Evolutionary conservation across 768 basidiomycete species (phyloP).

Genomic region (Pulveroboletus sp.): DNA sequence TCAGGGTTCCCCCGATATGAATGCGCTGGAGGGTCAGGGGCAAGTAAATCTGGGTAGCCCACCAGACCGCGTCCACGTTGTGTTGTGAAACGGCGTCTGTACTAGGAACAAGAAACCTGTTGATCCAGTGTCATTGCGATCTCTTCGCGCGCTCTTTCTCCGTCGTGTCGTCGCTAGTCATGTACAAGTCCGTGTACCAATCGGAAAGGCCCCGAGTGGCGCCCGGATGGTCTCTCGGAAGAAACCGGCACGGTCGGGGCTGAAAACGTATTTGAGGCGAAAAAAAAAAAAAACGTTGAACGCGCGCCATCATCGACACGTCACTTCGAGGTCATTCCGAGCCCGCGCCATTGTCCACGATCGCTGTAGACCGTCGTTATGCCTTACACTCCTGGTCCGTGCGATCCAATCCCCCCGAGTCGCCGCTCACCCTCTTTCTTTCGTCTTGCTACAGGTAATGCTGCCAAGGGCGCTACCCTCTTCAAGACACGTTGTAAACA

Average conservation of each 20-base stretch:
- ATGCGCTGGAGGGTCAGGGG: conserved; percentile 2
- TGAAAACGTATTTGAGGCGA: conserved; percentile 13
- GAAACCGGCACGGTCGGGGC: conserved; percentile 30
- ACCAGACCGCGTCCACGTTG: not conserved
- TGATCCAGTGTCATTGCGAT: no score
- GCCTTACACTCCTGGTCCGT: conserved; percentile 43
- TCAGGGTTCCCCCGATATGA: conserved; percentile 22
- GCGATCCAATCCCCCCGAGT: not conserved
- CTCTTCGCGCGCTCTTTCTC: no score
- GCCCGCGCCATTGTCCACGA: not conserved
- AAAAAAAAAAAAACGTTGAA: not conserved
- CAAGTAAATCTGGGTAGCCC: not conserved
- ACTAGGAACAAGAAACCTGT: not conserved
- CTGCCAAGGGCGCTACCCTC: conserved; percentile 84
- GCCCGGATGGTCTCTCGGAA: conserved; percentile 9
- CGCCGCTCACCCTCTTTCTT: not conserved
- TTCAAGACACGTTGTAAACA: conserved; percentile 97
- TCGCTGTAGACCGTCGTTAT: conserved; percentile 25
- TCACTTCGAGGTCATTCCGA: not conserved
- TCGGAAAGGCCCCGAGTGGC: conserved; percentile 3
- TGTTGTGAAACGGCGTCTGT: not conserved
- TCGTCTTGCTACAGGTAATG: conserved; percentile 54
- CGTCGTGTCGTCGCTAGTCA: no score
- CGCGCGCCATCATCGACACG: conserved; percentile 5
- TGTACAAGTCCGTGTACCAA: no score